Evolutionary conservation across 2,329 filamentous ascomycete species (phyloP).

Genomic region (Ophiostoma australiae): DNA sequence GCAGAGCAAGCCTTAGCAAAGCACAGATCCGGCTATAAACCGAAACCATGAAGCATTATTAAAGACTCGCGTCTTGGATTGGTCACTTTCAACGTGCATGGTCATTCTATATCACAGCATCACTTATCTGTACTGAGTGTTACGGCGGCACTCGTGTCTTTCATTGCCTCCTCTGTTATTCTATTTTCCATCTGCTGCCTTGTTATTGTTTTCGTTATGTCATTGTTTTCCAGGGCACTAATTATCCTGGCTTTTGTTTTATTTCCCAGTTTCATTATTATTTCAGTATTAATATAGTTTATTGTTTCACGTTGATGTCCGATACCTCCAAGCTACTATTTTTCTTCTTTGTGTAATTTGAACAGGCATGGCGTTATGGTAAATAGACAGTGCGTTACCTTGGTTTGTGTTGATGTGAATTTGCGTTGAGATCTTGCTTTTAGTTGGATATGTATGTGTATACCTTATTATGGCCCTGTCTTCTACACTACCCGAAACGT

Average conservation of each 20-base stretch:
- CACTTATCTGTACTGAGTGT: neutral
- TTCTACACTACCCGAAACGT: neutral
- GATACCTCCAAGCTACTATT: neutral
- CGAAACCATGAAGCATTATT: neutral
- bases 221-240: neutral
- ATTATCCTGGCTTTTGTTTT: neutral
- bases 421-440: neutral
- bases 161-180: neutral
- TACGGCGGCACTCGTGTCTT: neutral
- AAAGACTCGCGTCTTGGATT: neutral
- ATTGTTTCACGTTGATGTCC: neutral
- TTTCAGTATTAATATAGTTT: neutral
- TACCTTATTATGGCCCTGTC: neutral
- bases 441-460: neutral
- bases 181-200: neutral
- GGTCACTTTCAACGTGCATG: neutral
- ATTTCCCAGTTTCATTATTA: neutral
- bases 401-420: no score
- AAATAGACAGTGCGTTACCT: neutral
- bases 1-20: conserved; percentile 9
- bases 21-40: neutral
- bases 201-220: neutral
- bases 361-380: neutral
- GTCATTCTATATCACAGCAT: neutral
- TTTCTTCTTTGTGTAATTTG: neutral